These are phyloP conservation scores for Penicillium flavigenum DNA, from an alignment of 495 filamentous ascomycete genomes.

Conservation along the genomic window DNA sequence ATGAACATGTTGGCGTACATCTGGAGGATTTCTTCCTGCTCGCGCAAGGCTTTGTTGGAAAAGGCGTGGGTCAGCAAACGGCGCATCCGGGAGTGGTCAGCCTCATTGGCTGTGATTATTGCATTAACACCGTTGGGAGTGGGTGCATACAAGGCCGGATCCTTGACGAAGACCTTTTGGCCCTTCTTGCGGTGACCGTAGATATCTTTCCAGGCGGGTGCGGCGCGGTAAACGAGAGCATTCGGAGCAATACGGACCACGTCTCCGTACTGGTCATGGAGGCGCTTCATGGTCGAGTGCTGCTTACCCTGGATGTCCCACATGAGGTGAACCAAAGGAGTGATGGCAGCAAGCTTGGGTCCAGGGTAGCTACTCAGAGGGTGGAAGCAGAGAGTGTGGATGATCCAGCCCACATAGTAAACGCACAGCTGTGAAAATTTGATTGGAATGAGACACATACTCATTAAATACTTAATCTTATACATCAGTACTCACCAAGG, in stretches of 20 bases:
- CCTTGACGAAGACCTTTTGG: constrained; percentile 31
- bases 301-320: constrained; percentile 26
- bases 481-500: constrained; percentile 9
- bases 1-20: constrained; percentile 42
- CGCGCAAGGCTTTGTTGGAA: constrained; percentile 44
- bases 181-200: constrained; percentile 50
- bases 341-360: constrained; percentile 21
- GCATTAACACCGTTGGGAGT: constrained; percentile 27
- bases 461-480: not conserved
- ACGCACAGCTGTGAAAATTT: constrained; percentile 1
- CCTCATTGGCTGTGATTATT: constrained; percentile 41
- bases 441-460: not conserved
- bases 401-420: constrained; percentile 9
- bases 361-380: constrained; percentile 23
- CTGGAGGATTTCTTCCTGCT: constrained; percentile 50
- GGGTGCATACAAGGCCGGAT: constrained; percentile 34
- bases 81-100: constrained; percentile 46
- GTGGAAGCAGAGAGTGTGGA: constrained; percentile 19
- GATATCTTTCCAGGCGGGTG: constrained; percentile 59
- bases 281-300: constrained; percentile 30
- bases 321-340: constrained; percentile 18
- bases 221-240: constrained; percentile 49
- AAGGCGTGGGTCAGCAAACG: constrained; percentile 51
- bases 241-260: constrained; percentile 56
- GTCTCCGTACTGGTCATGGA: constrained; percentile 53